These are phyloP conservation scores for Nadsonia starkeyi-henricii DNA, from an alignment of 1,139 yeast genomes.

Conservation along the genomic window DNA sequence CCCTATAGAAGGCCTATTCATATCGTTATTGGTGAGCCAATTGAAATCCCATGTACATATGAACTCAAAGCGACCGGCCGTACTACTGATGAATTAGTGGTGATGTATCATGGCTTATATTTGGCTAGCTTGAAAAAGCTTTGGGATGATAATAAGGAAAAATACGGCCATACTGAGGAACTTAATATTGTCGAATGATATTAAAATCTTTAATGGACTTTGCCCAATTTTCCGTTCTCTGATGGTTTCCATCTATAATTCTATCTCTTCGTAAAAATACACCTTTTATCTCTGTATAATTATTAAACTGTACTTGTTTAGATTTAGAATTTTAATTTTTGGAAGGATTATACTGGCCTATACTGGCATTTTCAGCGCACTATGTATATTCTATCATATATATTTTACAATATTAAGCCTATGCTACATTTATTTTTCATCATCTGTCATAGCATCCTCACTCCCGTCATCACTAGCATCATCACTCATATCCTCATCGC, in stretches of 20 bases:
- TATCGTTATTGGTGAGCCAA: constrained; percentile 65
- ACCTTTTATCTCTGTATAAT: no score
- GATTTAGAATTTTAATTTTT: no score
- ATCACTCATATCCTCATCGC: constrained; percentile 6
- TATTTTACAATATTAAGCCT: background rate
- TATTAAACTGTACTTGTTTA: no score
- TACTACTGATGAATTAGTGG: constrained; percentile 37
- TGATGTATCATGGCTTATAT: constrained; percentile 60
- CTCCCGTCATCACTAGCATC: background rate
- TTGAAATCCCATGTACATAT: constrained; percentile 43
- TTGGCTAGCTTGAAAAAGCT: constrained; percentile 51
- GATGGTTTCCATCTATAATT: no score
- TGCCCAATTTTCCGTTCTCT: no score
- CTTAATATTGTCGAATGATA: constrained; percentile 13
- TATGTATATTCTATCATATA: background rate
- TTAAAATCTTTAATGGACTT: background rate
- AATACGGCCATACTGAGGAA: constrained; percentile 22
- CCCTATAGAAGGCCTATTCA: constrained; percentile 77
- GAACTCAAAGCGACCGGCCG: constrained; percentile 16
- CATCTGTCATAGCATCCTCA: constrained; percentile 1
- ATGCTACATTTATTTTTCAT: background rate
- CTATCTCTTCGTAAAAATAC: no score
- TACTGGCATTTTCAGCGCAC: no score
- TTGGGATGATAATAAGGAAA: constrained; percentile 55
- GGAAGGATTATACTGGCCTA: no score